Base-by-base conservation (phyloP, 768 basidiomycete genomes). In the Suillus subluteus region DNA sequence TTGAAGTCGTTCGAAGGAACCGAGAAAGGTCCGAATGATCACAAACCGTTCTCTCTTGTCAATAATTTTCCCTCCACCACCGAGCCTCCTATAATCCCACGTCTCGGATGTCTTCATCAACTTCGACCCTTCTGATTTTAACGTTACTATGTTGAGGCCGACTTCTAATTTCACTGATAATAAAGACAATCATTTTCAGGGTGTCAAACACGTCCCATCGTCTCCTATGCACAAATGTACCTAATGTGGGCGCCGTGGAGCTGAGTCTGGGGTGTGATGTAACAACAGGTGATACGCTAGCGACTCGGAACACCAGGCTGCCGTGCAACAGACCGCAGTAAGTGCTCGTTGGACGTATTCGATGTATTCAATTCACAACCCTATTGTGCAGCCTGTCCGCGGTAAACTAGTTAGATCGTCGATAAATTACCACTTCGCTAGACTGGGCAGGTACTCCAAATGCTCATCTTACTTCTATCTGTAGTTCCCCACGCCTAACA, bases 361-460 rank as follows among this genome's bases (percentile, higher is more conserved):
- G 3, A 82, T 84, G 26, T 80, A 82, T 23, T 67, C 81, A 80
- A 82, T 26, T 67, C 81, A 79, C 8, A 0, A 72, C 26, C 76
- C 78, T 26, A 72, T 87, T 4, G 26, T 71, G 41, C 65, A 72
- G 35, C 41, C 38, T 32, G 78, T 80, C 59, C 73, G 73, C n/a
- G 64, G 67, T 30, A 61, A 69, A 41, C 79, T 54, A 74, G 63
- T 52, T 62, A 84, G 84, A 74, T 86, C 93, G 44, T 88, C 91
- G 40, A 94, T 96, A 81, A 95, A 96, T 78, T 96, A 94, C 76
- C 92, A 95, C 77, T 87, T 96, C 69, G 88, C 91, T 72, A 87
- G 92, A 76, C 82, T 94, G 69, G 84, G 86, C 68, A 92, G 91
- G 74, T 86, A 83, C 67, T 84, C 88, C 71, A 91, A 91, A 84